Conservation (phyloP, 1,284 basidiomycete species). For the Ceratobasidium sp. region DNA sequence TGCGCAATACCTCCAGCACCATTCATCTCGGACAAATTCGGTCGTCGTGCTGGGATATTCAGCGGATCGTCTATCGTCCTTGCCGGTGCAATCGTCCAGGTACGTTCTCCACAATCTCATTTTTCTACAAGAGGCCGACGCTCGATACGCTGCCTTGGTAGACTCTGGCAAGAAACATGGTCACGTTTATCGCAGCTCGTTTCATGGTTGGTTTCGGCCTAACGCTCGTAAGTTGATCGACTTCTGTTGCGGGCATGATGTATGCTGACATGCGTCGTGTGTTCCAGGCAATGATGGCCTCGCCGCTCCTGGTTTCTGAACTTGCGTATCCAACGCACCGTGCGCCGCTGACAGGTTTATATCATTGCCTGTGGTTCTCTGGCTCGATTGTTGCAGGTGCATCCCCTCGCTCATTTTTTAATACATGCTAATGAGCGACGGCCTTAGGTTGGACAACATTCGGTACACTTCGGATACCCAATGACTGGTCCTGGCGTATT, state of each 20-base stretch:
- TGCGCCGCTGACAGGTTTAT: slow-evolving; percentile 55
- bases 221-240: slow-evolving; percentile 66
- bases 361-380: slow-evolving; percentile 57
- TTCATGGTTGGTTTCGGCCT: slow-evolving; percentile 85
- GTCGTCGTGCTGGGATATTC: slow-evolving; percentile 54
- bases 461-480: slow-evolving; percentile 53
- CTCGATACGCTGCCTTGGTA: background rate
- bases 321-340: slow-evolving; percentile 59
- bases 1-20: slow-evolving; percentile 49
- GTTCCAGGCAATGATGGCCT: slow-evolving; percentile 37
- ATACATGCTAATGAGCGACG: background rate
- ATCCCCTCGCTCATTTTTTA: background rate
- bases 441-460: slow-evolving; percentile 55
- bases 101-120: background rate
- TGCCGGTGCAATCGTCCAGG: slow-evolving; percentile 22
- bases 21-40: slow-evolving; percentile 54
- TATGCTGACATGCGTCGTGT: slow-evolving; percentile 9
- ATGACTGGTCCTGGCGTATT: slow-evolving; percentile 58
- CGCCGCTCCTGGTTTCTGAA: slow-evolving; percentile 53
- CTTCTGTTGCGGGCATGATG: background rate
- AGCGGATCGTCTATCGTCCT: slow-evolving; percentile 48
- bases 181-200: slow-evolving; percentile 73
- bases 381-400: slow-evolving; percentile 55
- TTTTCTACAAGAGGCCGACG: background rate
- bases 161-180: slow-evolving; percentile 30